Conservation (phyloP, 2,329 filamentous ascomycete species). For the Trichophyton benhamiae region DNA sequence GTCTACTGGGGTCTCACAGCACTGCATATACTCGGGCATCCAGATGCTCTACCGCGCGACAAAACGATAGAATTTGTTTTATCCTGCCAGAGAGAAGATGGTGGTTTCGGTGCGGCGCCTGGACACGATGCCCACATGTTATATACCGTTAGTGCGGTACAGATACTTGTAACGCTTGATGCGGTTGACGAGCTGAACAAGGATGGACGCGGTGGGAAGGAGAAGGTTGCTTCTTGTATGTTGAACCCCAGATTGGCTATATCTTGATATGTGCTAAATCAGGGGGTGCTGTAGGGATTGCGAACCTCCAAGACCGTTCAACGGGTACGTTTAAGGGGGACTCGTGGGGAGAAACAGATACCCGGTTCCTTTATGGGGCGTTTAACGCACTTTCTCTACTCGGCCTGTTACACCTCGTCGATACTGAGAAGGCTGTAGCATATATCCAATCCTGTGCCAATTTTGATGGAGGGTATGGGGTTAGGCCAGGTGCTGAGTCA, state of each 20-base stretch:
- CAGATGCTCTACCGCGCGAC: slow-evolving; percentile 66
- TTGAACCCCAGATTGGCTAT: slow-evolving; percentile 10
- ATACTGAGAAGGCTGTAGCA: slow-evolving; percentile 66
- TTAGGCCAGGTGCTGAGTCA: slow-evolving; percentile 79
- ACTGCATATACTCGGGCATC: slow-evolving; percentile 68
- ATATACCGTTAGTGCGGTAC: slow-evolving; percentile 87
- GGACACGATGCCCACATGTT: slow-evolving; percentile 93
- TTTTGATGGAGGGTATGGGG: slow-evolving; percentile 87
- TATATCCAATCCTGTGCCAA: slow-evolving; percentile 77
- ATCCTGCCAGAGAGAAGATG: slow-evolving; percentile 77
- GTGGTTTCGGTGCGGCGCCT: slow-evolving; percentile 87
- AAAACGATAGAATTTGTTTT: slow-evolving; percentile 87
- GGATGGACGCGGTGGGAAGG: slow-evolving; percentile 53
- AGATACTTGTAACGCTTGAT: slow-evolving; percentile 78
- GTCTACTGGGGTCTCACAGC: slow-evolving; percentile 93
- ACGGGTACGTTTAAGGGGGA: slow-evolving; percentile 87
- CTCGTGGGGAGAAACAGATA: slow-evolving; percentile 93
- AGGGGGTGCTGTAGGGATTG: slow-evolving; percentile 49
- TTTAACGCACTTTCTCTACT: slow-evolving; percentile 83
- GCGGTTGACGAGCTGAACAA: slow-evolving; percentile 71
- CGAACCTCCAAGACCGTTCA: slow-evolving; percentile 62
- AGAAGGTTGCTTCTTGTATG: slow-evolving; percentile 68
- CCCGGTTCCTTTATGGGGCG: slow-evolving; percentile 82
- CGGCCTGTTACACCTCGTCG: slow-evolving; percentile 56
- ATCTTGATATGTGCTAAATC: slow-evolving; percentile 10